phyloP scores from a whole-genome alignment of 1,284 basidiomycete genomes.

The Xanthoconium separans region DNA sequence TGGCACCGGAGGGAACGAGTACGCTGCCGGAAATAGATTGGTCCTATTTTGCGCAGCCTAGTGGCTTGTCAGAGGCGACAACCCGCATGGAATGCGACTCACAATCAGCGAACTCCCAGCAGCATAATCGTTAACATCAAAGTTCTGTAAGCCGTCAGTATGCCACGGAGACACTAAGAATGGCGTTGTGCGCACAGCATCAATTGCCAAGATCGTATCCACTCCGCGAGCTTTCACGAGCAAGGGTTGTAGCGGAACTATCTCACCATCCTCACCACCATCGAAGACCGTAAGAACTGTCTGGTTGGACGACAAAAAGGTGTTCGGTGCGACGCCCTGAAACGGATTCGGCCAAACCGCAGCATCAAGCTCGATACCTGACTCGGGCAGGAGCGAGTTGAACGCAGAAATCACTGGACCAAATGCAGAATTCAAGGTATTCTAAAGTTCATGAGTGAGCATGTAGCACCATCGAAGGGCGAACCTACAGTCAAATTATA shows the following conservation, averaged over 20 bases:
- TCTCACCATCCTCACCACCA: conserved; percentile 44
- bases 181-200: conserved; percentile 37
- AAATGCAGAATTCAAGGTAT: conserved; percentile 15
- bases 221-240: conserved; percentile 50
- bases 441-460: conserved; percentile 10
- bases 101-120: conserved; percentile 44
- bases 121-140: conserved; percentile 36
- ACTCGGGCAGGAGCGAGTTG: conserved; percentile 23
- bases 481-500: conserved; percentile 35
- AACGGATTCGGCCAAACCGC: conserved; percentile 44
- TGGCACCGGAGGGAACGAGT: conserved; percentile 45
- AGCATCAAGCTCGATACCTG: conserved; percentile 27
- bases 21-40: conserved; percentile 35
- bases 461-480: background rate
- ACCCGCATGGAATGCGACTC: conserved; percentile 14
- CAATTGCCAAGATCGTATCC: conserved; percentile 55
- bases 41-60: conserved; percentile 42
- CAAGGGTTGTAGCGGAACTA: conserved; percentile 52
- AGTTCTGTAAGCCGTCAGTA: conserved; percentile 21
- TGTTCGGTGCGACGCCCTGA: conserved; percentile 36
- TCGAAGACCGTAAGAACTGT: conserved; percentile 38
- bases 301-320: conserved; percentile 39
- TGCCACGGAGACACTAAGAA: background rate
- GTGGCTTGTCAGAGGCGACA: background rate
- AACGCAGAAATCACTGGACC: conserved; percentile 20